Evolutionary conservation across 2,329 filamentous ascomycete species (phyloP).

Genomic region (Seiridium unicorne): DNA sequence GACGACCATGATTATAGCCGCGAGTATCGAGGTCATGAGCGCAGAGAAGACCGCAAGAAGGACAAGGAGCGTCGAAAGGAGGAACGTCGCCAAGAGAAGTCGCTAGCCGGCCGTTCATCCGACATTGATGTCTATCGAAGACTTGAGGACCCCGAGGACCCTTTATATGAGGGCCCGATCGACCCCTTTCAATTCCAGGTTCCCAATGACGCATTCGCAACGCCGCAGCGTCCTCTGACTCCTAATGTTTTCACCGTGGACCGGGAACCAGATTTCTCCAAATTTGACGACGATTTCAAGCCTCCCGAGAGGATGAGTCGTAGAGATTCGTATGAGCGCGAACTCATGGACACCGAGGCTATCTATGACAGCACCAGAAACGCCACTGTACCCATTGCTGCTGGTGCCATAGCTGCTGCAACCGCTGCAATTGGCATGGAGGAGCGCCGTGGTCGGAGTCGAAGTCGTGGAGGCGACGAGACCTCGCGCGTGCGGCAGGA

Average conservation of each 20-base stretch:
- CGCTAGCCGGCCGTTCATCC: constrained; percentile 11
- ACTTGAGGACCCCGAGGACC: constrained; percentile 20
- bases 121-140: constrained; percentile 25
- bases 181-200: constrained; percentile 62
- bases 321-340: constrained; percentile 48
- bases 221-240: constrained; percentile 42
- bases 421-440: constrained; percentile 40
- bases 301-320: constrained; percentile 43
- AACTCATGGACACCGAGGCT: constrained; percentile 41
- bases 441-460: constrained; percentile 28
- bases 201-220: constrained; percentile 48
- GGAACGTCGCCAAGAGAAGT: constrained; percentile 13
- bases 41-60: constrained; percentile 14
- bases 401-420: constrained; percentile 45
- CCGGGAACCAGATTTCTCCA: constrained; percentile 49
- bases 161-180: constrained; percentile 30
- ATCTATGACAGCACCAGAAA: constrained; percentile 45
- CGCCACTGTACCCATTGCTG: constrained; percentile 46
- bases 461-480: constrained; percentile 27
- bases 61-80: constrained; percentile 21
- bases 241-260: constrained; percentile 53
- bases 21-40: constrained; percentile 16
- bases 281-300: constrained; percentile 23
- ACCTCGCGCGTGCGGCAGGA: constrained; percentile 33
- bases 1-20: constrained; percentile 28